Conservation (phyloP, 129 eudicot species). For the Silybum marianum region DNA sequence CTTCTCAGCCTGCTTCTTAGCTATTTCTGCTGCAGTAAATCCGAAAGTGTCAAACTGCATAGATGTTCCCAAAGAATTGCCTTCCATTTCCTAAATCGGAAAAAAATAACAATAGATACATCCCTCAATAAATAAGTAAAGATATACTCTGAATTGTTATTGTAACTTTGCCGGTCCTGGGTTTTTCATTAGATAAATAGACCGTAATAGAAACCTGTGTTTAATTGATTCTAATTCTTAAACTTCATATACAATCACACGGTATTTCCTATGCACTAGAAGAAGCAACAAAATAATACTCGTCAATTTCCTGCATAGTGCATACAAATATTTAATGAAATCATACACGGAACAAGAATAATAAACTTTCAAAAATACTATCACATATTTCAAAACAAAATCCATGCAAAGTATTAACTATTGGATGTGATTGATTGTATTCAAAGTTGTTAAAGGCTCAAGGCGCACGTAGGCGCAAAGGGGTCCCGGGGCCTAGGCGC, state of each 20-base stretch:
- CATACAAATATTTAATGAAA: background rate
- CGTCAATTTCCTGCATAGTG: background rate
- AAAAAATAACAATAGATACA: background rate
- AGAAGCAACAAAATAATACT: background rate
- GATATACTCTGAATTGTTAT: conserved; percentile 9
- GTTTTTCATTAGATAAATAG: background rate
- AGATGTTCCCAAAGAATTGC: conserved; percentile 79
- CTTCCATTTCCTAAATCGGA: conserved; percentile 73
- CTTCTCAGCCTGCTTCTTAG: conserved; percentile 88
- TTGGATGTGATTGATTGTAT: background rate
- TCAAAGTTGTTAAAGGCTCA: too few species aligned
- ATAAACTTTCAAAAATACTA: background rate
- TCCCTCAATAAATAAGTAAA: conserved; percentile 17
- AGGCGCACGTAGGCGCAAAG: too few species aligned
- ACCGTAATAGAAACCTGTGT: background rate
- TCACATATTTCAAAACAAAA: background rate
- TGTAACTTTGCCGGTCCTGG: background rate
- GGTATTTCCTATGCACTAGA: background rate
- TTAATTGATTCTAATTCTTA: background rate
- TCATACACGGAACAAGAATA: background rate
- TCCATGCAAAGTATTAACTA: background rate
- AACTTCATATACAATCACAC: background rate
- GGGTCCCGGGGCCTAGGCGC: too few species aligned
- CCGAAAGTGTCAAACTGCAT: conserved; percentile 95
- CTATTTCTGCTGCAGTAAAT: conserved; percentile 90